Conservation (phyloP, 345 rosid species). For the Xanthoceras sorbifolium region DNA sequence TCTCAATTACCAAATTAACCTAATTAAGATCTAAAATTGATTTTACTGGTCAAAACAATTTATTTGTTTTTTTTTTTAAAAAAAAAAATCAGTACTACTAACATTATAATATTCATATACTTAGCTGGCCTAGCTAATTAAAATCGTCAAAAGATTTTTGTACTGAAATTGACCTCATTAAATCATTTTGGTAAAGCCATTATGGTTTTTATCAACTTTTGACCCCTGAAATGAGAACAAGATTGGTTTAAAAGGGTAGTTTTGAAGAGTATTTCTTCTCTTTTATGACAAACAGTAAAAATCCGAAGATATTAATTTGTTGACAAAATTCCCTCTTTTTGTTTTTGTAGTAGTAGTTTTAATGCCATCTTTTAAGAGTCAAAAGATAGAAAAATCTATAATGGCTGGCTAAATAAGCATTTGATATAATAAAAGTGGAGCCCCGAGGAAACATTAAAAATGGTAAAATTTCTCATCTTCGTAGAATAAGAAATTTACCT, state of each 20-base stretch:
- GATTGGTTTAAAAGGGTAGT: background rate
- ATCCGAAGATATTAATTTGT: background rate
- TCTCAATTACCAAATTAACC: background rate
- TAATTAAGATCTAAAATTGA: background rate
- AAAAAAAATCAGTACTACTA: background rate
- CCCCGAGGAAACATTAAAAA: background rate
- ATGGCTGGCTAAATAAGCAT: slow-evolving; percentile 15
- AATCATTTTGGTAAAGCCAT: background rate
- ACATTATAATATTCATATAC: background rate
- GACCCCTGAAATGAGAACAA: background rate
- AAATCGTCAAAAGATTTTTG: background rate
- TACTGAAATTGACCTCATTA: background rate
- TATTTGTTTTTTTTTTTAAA: too few species aligned
- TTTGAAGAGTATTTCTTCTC: background rate
- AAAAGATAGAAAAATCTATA: background rate
- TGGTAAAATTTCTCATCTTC: too few species aligned
- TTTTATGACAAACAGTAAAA: background rate
- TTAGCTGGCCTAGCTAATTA: background rate
- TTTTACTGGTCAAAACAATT: background rate
- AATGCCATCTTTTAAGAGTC: background rate
- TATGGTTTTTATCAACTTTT: background rate
- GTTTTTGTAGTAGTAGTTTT: background rate
- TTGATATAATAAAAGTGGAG: slow-evolving; percentile 21
- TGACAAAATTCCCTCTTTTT: background rate
- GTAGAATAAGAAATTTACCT: slow-evolving; percentile 70